phyloP scores from a whole-genome alignment of 768 basidiomycete species.

The Tulasnella sp. region DNA sequence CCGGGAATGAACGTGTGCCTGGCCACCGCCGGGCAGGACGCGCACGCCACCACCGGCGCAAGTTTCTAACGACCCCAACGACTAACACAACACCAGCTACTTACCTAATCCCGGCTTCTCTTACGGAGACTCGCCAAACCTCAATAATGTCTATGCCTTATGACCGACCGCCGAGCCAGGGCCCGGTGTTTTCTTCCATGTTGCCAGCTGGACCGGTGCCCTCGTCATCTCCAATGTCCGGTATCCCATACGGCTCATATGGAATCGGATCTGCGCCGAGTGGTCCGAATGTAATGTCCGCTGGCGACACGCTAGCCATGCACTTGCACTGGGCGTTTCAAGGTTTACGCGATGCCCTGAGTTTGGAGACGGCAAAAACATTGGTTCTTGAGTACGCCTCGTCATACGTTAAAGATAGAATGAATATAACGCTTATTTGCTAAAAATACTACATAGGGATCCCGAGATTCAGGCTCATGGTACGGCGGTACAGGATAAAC shows the following conservation, averaged over 20 bases:
- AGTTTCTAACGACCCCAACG: too few relatives aligned
- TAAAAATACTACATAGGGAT: slow-evolving; percentile 40
- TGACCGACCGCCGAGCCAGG: not conserved
- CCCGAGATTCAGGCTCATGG: slow-evolving; percentile 56
- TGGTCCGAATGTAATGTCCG: not conserved
- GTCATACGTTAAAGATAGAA: not conserved
- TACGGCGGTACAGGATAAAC: not conserved
- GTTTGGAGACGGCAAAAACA: not conserved
- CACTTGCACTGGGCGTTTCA: not conserved
- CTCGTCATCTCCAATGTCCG: not conserved
- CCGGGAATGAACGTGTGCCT: too few relatives aligned
- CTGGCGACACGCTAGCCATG: not conserved
- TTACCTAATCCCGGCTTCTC: too few relatives aligned
- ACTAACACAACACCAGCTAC: too few relatives aligned
- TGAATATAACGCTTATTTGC: not conserved
- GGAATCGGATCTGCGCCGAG: not conserved
- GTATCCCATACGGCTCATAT: not conserved
- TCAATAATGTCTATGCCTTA: too few relatives aligned
- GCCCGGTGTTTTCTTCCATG: too few relatives aligned
- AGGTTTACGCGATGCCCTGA: slow-evolving; percentile 3
- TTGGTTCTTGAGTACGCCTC: slow-evolving; percentile 22
- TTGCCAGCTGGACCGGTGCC: not conserved
- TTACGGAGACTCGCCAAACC: too few relatives aligned
- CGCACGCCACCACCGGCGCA: too few relatives aligned
- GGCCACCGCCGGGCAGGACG: too few relatives aligned